Evolutionary conservation across 176 grass and related monocot species (phyloP).

Genomic region (Aegilops bicornis): DNA sequence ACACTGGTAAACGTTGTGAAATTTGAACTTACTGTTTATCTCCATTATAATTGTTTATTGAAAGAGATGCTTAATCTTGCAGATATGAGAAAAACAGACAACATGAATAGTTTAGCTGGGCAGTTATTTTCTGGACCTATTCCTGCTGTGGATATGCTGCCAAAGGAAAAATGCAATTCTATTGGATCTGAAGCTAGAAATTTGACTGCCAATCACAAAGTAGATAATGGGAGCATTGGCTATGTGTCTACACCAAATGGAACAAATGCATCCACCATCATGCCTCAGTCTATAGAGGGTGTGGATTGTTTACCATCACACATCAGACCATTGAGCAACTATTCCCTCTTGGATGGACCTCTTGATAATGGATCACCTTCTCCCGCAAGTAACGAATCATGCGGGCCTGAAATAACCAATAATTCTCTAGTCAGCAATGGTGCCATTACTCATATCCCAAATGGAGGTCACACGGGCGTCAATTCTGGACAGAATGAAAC

Average conservation of each 20-base stretch:
- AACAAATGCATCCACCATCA: slow-evolving; percentile 34
- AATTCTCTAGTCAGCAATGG: slow-evolving; percentile 39
- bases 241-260: slow-evolving; percentile 14
- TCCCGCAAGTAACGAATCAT: slow-evolving; percentile 34
- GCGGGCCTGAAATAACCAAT: slow-evolving; percentile 30
- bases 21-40: not conserved
- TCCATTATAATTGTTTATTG: slow-evolving; percentile 3
- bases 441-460: slow-evolving; percentile 38
- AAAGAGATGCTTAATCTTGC: slow-evolving; percentile 6
- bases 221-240: slow-evolving; percentile 25
- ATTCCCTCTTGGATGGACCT: slow-evolving; percentile 60
- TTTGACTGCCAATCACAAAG: slow-evolving; percentile 28
- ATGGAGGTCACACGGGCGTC: slow-evolving; percentile 33
- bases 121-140: slow-evolving; percentile 30
- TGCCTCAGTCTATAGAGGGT: not conserved
- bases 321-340: slow-evolving; percentile 28
- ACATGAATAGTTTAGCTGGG: slow-evolving; percentile 43
- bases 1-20: slow-evolving; percentile 46
- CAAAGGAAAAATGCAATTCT: slow-evolving; percentile 36
- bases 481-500: slow-evolving; percentile 51
- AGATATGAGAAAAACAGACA: slow-evolving; percentile 31
- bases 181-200: slow-evolving; percentile 35
- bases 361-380: slow-evolving; percentile 32
- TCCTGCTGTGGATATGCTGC: slow-evolving; percentile 28
- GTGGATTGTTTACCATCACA: slow-evolving; percentile 16